These are phyloP conservation scores for Triglochin maritima DNA, from an alignment of 106 monocot species.

Conservation along the genomic window DNA sequence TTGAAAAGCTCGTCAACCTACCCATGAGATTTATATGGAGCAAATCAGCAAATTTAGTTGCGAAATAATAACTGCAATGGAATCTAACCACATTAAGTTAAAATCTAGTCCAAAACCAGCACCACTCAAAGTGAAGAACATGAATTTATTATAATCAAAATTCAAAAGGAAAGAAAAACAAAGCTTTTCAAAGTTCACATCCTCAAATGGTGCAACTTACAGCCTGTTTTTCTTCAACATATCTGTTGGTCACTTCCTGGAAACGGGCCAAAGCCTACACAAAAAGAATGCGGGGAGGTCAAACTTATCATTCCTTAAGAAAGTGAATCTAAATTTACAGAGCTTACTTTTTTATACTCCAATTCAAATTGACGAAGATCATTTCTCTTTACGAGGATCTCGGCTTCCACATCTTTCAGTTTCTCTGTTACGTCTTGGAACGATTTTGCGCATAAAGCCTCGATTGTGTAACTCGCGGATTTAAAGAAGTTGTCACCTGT, in stretches of 20 bases:
- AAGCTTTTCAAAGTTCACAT: not conserved
- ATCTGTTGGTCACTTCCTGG: constrained; percentile 84
- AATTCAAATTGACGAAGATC: constrained; percentile 84
- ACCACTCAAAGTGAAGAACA: too few relatives aligned
- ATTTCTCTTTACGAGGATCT: constrained; percentile 70
- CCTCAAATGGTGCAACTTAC: constrained; percentile 30
- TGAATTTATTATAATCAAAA: too few relatives aligned
- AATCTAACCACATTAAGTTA: not conserved
- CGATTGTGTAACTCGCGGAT: constrained; percentile 74
- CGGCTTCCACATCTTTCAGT: constrained; percentile 69
- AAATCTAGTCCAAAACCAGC: too few relatives aligned
- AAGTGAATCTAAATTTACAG: not conserved
- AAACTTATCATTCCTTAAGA: not conserved
- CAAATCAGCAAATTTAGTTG: not conserved
- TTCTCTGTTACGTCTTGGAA: constrained; percentile 67
- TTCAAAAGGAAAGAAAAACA: too few relatives aligned
- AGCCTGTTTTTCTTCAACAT: constrained; percentile 67
- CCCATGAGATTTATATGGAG: not conserved
- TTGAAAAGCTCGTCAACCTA: constrained; percentile 83
- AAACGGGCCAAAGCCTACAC: constrained; percentile 74
- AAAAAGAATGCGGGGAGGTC: not conserved
- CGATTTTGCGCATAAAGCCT: constrained; percentile 61
- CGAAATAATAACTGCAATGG: not conserved
- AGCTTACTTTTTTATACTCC: constrained; percentile 75
- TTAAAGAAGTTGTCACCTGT: constrained; percentile 97